Conservation (phyloP, 2,329 filamentous ascomycete genomes). For the Exserohilum turcica region DNA sequence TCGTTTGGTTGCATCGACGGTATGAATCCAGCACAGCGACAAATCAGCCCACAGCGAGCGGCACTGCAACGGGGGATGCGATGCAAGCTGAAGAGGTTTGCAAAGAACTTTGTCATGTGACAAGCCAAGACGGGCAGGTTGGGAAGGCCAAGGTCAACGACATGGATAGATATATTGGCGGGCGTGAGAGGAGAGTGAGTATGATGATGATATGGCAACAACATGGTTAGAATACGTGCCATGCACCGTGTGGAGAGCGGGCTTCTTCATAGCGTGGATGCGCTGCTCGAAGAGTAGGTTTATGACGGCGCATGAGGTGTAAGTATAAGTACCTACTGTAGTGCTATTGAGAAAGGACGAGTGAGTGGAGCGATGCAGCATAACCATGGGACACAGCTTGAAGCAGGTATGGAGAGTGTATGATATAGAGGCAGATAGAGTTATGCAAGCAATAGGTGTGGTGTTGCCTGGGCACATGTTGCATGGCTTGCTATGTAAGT, state of each 20-base stretch:
- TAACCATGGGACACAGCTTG: background rate
- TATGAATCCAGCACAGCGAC: constrained; percentile 34
- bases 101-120: constrained; percentile 27
- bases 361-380: background rate
- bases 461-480: background rate
- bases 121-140: background rate
- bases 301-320: background rate
- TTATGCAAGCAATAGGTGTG: background rate
- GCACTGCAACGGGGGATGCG: constrained; percentile 30
- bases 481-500: too few relatives aligned
- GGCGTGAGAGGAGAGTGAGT: background rate
- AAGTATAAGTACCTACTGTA: too few relatives aligned
- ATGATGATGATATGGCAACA: background rate
- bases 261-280: background rate
- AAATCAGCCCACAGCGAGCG: constrained; percentile 33
- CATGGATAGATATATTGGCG: too few relatives aligned
- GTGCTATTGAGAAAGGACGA: background rate
- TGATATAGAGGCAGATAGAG: background rate
- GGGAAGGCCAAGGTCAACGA: background rate
- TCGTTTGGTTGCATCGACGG: constrained; percentile 46
- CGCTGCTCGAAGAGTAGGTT: background rate
- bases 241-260: background rate
- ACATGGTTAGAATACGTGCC: background rate
- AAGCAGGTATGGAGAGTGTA: background rate
- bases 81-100: constrained; percentile 36